Percentiles rank a stretch among this genome's conserved stretches.
These are phyloP conservation scores for Skeletonema costatum DNA, from an alignment of 108 stramenopile genomes.

Conservation along the genomic window DNA sequence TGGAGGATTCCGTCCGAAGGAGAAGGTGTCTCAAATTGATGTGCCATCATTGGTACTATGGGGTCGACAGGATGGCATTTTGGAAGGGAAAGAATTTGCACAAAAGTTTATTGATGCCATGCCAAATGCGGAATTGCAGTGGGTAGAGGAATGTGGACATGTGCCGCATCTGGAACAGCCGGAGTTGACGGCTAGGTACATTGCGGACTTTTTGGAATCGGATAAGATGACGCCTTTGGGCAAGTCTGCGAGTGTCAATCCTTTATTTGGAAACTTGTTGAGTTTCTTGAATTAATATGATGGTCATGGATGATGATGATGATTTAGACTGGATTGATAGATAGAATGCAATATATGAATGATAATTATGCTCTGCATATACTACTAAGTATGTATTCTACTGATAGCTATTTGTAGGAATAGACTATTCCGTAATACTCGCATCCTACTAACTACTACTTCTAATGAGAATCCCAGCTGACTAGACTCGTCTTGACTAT, in stretches of 20 bases:
- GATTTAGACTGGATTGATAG: no score
- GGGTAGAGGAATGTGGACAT: constrained; percentile 94
- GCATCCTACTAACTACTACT: no score
- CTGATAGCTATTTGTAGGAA: no score
- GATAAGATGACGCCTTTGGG: not conserved
- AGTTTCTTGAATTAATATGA: not conserved
- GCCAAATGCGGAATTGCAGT: constrained; percentile 71
- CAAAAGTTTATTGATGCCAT: constrained; percentile 82
- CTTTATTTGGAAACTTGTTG: not conserved
- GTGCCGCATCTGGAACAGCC: constrained; percentile 94
- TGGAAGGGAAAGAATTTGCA: constrained; percentile 83
- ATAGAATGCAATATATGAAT: not conserved
- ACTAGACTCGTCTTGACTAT: no score
- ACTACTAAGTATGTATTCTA: no score
- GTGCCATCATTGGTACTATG: constrained; percentile 84
- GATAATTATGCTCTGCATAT: no score
- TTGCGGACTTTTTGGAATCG: constrained; percentile 62
- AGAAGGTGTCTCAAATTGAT: constrained; percentile 66
- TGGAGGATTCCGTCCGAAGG: constrained; percentile 87
- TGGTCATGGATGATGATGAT: not conserved
- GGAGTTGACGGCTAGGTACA: constrained; percentile 72
- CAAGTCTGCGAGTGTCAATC: not conserved
- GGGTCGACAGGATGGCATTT: constrained; percentile 93
- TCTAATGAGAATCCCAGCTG: no score
- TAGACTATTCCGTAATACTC: no score